Percentiles rank a stretch among this genome's conserved stretches.
These are phyloP conservation scores for Tricholomella constricta DNA, from an alignment of 768 basidiomycete species.

Conservation along the genomic window DNA sequence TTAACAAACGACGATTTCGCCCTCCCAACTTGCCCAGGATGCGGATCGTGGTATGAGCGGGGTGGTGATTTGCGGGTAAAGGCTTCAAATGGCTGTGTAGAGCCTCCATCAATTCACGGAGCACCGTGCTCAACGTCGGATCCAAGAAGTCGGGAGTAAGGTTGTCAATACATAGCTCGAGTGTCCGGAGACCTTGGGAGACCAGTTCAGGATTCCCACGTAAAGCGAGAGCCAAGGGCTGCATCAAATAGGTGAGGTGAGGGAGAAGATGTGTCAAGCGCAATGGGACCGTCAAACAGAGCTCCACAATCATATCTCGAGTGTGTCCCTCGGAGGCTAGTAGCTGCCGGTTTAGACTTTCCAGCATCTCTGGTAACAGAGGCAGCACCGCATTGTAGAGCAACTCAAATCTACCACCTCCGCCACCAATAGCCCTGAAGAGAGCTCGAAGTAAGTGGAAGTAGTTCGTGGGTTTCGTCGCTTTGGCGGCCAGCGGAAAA, in stretches of 20 bases:
- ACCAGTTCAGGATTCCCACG: slow-evolving; percentile 87
- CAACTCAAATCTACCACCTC: slow-evolving; percentile 90
- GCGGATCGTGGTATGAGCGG: slow-evolving; percentile 92
- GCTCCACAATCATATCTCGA: slow-evolving; percentile 93
- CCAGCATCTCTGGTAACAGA: slow-evolving; percentile 94
- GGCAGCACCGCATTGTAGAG: slow-evolving; percentile 96
- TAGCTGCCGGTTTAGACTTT: slow-evolving; percentile 89
- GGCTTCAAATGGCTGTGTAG: slow-evolving; percentile 91
- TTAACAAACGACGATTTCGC: slow-evolving; percentile 83
- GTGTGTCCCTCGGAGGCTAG: slow-evolving; percentile 79
- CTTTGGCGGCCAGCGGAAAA: slow-evolving; percentile 91
- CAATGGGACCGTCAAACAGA: slow-evolving; percentile 94
- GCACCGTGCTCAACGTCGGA: slow-evolving; percentile 89
- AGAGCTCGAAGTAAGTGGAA: slow-evolving; percentile 89
- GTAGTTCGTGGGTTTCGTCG: slow-evolving; percentile 88
- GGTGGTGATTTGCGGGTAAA: slow-evolving; percentile 82
- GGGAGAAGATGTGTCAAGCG: slow-evolving; percentile 95
- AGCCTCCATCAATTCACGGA: slow-evolving; percentile 93
- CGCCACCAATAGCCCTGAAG: slow-evolving; percentile 91
- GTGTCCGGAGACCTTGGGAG: slow-evolving; percentile 91
- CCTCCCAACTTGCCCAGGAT: slow-evolving; percentile 97
- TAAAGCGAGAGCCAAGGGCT: slow-evolving; percentile 89
- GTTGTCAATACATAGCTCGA: slow-evolving; percentile 99
- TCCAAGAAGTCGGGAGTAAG: slow-evolving; percentile 97
- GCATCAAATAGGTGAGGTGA: slow-evolving; percentile 94